Evolutionary conservation across 176 grass and related monocot genomes (phyloP), one percentile per base, ranked within the genome.

Genomic region (Dendrocalamus sinicus): DNA sequence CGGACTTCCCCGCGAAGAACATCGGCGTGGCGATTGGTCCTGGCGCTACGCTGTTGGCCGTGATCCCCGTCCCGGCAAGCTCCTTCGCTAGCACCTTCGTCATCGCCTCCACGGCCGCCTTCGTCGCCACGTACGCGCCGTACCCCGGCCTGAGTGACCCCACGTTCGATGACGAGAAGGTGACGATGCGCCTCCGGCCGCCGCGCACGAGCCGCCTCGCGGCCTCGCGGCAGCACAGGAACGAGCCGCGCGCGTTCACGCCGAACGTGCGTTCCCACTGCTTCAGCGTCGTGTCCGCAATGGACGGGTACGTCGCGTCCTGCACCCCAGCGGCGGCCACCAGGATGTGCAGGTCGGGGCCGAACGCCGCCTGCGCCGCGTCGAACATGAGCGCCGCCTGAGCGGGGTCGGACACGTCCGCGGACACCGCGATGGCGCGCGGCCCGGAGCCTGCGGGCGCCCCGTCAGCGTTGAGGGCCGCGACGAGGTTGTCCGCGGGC

Each of bases 41-140:
- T 44, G 92, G 89, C 64, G 92, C 92, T 11, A 94, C 90, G 77
- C 67, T 74, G 83, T 94, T 94, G 2, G 90, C 89, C 20, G 92
- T 92, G 75, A 92, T 86, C 68, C 83, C 83, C 3, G 87, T 92
- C 3, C 90, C 92, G 6, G 69, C 81, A 15, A 92, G 83, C 74
- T 92, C 90, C 83, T 84, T 83, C 22, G 90, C 90, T 8, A 92
- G 90, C 61, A 92, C 81, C 83, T 89, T 92, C 17, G 87, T 92
- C 90, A 92, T 89, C 6, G 81, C 87, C 87, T 92, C 90, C 75
- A 92, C 83, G 7, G 90, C 90, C 7, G 78, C 90, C 67, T 92
- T 92, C 23, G 78, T 92, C 17, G 87, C 90, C 24, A 81, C 80
- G 80, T 92, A 92, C 26, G 83, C 90, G 67, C 59, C 90, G 64